Evolutionary conservation across 2,329 filamentous ascomycete species (phyloP), one percentile per base, ranked within the genome.

Genomic region (Aspergillus piperis): DNA sequence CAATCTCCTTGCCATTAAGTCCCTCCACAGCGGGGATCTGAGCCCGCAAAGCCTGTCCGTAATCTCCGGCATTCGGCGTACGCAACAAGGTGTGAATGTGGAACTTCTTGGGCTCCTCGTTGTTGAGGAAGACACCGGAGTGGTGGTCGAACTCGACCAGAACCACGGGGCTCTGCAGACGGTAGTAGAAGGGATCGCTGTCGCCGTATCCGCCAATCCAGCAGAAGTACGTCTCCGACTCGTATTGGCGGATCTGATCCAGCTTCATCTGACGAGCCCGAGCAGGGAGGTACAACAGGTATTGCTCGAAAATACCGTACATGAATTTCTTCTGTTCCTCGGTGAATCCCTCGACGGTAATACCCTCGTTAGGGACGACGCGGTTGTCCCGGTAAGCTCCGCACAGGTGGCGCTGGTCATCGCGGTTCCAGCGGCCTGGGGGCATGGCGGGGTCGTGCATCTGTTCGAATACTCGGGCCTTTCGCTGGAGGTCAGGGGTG

Each of bases 121-220:
- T 94, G 1, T 82, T 86, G 68, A 94, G 73, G 66, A 92, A 93
- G 0, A 93, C 90, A 0, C 90, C 90, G 0, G 86, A 90, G 73
- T 93, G 90, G 70, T 92, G 89, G 68, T 93, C 90, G 68, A 94
- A 90, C 80, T 94, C 90, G 54, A 89, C 79, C 2, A 93, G 78
- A 0, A 91, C 80, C 0, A 93, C 89, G 0, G 90, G 90, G 64
- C 86, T 91, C 74, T 94, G 90, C 3, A 94, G 83, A 0, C 90
- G 83, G 68, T 88, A 94, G 74, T 93, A 94, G 68, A 91, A 94
- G 0, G 90, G 80, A 71, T 92, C 89, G 0, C 84, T 75, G 54
- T 90, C 81, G 0, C 81, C 85, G 62, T 79, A 90, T 0, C 85
- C 86, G 3, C 90, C 90, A 57, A 93, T 92, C 74, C 90, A 94